A percentile compares a stretch with the other conserved stretches of the same genome.
Evolutionary conservation across 2,329 filamentous ascomycete species (phyloP).

Genomic region (Metarhizium anisopliae): DNA sequence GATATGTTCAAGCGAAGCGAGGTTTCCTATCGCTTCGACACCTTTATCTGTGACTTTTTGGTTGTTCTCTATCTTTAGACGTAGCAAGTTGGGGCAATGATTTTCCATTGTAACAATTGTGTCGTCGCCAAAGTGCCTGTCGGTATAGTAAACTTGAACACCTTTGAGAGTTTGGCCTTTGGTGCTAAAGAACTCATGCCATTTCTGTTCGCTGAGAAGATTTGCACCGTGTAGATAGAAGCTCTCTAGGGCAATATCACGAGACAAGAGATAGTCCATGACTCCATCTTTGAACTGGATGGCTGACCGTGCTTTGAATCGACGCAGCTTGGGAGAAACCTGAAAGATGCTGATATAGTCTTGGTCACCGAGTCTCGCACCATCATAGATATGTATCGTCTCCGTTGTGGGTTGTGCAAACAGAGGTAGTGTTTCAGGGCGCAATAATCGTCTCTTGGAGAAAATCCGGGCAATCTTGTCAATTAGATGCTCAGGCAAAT

Average conservation of each 20-base stretch:
- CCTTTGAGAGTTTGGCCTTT: slow-evolving; percentile 57
- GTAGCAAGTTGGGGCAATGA: slow-evolving; percentile 58
- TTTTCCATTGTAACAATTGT: slow-evolving; percentile 52
- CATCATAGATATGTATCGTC: slow-evolving; percentile 48
- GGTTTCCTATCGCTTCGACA: slow-evolving; percentile 52
- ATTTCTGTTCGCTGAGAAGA: slow-evolving; percentile 66
- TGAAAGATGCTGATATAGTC: slow-evolving; percentile 79
- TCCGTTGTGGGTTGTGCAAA: slow-evolving; percentile 46
- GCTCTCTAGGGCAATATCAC: slow-evolving; percentile 58
- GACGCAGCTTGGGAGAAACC: slow-evolving; percentile 57
- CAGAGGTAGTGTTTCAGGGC: slow-evolving; percentile 43
- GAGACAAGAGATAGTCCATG: slow-evolving; percentile 70
- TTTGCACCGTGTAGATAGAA: slow-evolving; percentile 80
- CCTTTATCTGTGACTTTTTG: slow-evolving; percentile 61
- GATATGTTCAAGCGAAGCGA: slow-evolving; percentile 62
- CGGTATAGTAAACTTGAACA: slow-evolving; percentile 75
- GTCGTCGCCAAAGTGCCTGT: slow-evolving; percentile 70
- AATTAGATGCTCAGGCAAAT: slow-evolving; percentile 44
- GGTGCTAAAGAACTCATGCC: slow-evolving; percentile 58
- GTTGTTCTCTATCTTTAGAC: slow-evolving; percentile 76
- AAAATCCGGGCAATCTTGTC: slow-evolving; percentile 52
- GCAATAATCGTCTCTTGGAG: slow-evolving; percentile 50
- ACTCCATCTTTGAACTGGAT: slow-evolving; percentile 85
- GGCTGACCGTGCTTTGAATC: slow-evolving; percentile 71
- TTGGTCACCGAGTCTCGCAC: slow-evolving; percentile 56